A percentile compares a stretch with the other conserved stretches of the same genome.
Evolutionary conservation across 768 basidiomycete genomes (phyloP).

Genomic region (Bullera alba): DNA sequence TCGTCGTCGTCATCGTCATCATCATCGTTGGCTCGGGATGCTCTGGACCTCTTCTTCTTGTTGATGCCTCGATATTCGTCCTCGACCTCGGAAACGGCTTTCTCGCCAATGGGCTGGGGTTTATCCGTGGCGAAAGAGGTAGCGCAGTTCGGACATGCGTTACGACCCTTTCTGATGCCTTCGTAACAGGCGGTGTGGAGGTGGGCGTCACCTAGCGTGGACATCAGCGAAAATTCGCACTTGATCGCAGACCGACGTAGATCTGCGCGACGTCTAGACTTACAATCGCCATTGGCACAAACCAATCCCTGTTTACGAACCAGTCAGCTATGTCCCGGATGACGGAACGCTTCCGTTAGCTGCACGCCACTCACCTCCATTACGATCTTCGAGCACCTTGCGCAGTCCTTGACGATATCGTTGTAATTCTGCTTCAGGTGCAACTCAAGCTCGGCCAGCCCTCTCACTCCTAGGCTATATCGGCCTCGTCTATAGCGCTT

Average conservation of each 20-base stretch:
- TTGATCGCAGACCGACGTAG: no score
- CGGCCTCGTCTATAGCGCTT: slow-evolving; percentile 30
- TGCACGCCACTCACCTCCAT: slow-evolving; percentile 38
- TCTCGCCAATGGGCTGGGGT: slow-evolving; percentile 32
- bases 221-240: not conserved
- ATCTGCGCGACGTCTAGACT: not conserved
- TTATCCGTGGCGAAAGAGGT: slow-evolving; percentile 8
- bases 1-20: slow-evolving; percentile 14
- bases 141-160: slow-evolving; percentile 28
- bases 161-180: slow-evolving; percentile 4
- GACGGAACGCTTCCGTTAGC: no score
- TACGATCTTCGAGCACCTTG: slow-evolving; percentile 27
- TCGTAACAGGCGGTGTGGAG: slow-evolving; percentile 32
- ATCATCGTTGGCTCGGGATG: slow-evolving; percentile 1
- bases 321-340: not conserved
- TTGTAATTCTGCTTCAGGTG: slow-evolving; percentile 30
- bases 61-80: slow-evolving; percentile 15
- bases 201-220: slow-evolving; percentile 23
- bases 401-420: slow-evolving; percentile 30
- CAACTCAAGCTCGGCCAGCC: slow-evolving; percentile 30
- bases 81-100: slow-evolving; percentile 17
- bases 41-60: slow-evolving; percentile 13
- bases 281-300: slow-evolving; percentile 24
- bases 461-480: slow-evolving; percentile 29
- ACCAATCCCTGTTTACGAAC: slow-evolving; percentile 20